Conservation (phyloP, 2,329 filamentous ascomycete genomes). For the Diaporthe batatas region DNA sequence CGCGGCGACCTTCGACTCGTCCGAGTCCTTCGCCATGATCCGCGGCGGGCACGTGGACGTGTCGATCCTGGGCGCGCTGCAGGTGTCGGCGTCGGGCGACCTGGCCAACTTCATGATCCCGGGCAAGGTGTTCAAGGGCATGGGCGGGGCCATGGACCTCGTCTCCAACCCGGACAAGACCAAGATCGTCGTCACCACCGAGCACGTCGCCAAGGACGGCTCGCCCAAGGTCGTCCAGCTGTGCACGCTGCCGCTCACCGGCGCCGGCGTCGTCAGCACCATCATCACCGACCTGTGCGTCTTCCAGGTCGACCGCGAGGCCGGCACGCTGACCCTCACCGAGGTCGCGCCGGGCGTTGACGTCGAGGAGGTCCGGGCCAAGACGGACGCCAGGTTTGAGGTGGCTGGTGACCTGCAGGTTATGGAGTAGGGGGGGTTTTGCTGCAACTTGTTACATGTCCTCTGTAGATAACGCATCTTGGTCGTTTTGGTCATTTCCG, state of each 20-base stretch:
- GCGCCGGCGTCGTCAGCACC: slow-evolving; percentile 75
- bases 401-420: slow-evolving; percentile 70
- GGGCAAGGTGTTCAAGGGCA: slow-evolving; percentile 88
- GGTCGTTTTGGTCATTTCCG: neutral
- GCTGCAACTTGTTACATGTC: neutral
- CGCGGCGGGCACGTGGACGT: slow-evolving; percentile 87
- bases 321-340: slow-evolving; percentile 74
- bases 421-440: slow-evolving; percentile 53
- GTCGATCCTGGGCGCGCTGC: slow-evolving; percentile 84
- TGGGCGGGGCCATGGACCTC: slow-evolving; percentile 84
- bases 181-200: slow-evolving; percentile 79
- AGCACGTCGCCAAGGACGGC: slow-evolving; percentile 78
- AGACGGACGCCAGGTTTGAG: slow-evolving; percentile 77
- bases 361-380: slow-evolving; percentile 76
- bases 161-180: slow-evolving; percentile 79
- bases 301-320: slow-evolving; percentile 74
- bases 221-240: slow-evolving; percentile 75
- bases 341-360: slow-evolving; percentile 78
- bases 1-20: slow-evolving; percentile 81
- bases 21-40: slow-evolving; percentile 91
- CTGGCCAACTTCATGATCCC: slow-evolving; percentile 93
- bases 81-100: slow-evolving; percentile 84
- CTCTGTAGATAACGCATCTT: neutral
- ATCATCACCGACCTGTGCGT: slow-evolving; percentile 83
- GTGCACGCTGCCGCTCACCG: slow-evolving; percentile 75